A percentile compares a stretch with the other conserved stretches of the same genome.
These are phyloP conservation scores for Podospora australis DNA, from an alignment of 495 filamentous ascomycete species.

Conservation along the genomic window DNA sequence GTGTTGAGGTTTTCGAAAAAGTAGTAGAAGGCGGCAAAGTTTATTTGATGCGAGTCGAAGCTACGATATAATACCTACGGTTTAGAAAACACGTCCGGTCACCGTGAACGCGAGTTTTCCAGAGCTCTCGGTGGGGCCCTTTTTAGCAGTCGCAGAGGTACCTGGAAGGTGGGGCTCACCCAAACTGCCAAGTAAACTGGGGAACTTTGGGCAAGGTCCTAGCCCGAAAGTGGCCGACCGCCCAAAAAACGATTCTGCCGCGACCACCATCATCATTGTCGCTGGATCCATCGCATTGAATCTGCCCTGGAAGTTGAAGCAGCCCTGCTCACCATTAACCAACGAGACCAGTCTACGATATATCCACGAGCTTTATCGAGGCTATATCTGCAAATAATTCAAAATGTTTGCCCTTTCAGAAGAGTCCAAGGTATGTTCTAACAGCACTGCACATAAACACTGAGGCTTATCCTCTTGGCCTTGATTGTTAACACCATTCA, in stretches of 20 bases:
- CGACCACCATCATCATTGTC: conserved; percentile 1
- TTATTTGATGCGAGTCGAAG: too few relatives aligned
- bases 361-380: background rate
- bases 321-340: background rate
- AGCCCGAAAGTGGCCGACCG: conserved; percentile 3
- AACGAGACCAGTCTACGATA: background rate
- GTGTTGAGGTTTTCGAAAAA: background rate
- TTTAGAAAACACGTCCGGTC: too few relatives aligned
- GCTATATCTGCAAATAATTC: too few relatives aligned
- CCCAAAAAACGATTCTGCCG: conserved; percentile 18
- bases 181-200: background rate
- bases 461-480: background rate
- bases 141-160: background rate
- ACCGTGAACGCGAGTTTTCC: background rate
- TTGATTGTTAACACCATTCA: conserved; percentile 1
- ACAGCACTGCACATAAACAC: background rate
- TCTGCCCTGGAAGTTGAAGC: too few relatives aligned
- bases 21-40: too few relatives aligned
- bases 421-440: conserved; percentile 82
- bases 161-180: background rate
- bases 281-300: too few relatives aligned
- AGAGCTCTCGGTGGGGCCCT: background rate
- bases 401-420: conserved; percentile 87
- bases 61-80: too few relatives aligned
- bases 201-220: conserved; percentile 5